Base-by-base conservation (phyloP, 2,329 filamentous ascomycete genomes). In the Cordyceps tenuipes region DNA sequence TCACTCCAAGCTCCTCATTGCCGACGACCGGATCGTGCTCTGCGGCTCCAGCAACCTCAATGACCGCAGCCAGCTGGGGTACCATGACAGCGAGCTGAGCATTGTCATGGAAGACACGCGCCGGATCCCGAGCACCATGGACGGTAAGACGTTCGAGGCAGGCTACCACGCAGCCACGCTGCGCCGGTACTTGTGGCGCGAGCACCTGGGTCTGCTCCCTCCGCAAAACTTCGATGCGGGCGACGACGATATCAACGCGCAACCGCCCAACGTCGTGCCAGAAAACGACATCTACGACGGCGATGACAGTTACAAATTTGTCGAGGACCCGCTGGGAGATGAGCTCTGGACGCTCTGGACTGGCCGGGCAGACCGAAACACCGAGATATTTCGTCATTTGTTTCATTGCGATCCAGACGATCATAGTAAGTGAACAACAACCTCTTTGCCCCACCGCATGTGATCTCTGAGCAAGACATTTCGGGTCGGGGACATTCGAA, bases 391-490 rank as follows among this genome's bases (percentile, higher is more conserved):
- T 74, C 77, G 88, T n/a, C 85, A 91, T 63, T 69, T 94, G 23
- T 94, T 94, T 76, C 90, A 92, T 67, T 87, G 88, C 0, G 93
- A 97, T 69, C 93, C 94, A 0, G 93, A 97, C 72, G 85, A 97
- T 68, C 81, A 89, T 68, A 90, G 85, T 87, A 74, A 71, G 81
- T 70, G 15, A 15, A 15, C 31, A 39, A 10, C 17, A 10, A 12
- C 34, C 12, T 36, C 12, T 49, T 48, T 23, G 39, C 50, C 47
- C 46, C 31, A 61, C 44, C 57, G 23, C 46, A 17, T 19, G 17
- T 46, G 41, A 43, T 34, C n/a, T 23, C 12, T 17, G 36, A 43
- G 26, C 36, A 36, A 58, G 23, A 43, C 57, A 9, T n/a, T 58
- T 34, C 59, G 61, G 66, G 48, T 31, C 49, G 56, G 39, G 39